A percentile compares a stretch with the other conserved stretches of the same genome.
phyloP scores from a whole-genome alignment of 2,329 filamentous ascomycete genomes.

The Lasiodiplodia theobromae region DNA sequence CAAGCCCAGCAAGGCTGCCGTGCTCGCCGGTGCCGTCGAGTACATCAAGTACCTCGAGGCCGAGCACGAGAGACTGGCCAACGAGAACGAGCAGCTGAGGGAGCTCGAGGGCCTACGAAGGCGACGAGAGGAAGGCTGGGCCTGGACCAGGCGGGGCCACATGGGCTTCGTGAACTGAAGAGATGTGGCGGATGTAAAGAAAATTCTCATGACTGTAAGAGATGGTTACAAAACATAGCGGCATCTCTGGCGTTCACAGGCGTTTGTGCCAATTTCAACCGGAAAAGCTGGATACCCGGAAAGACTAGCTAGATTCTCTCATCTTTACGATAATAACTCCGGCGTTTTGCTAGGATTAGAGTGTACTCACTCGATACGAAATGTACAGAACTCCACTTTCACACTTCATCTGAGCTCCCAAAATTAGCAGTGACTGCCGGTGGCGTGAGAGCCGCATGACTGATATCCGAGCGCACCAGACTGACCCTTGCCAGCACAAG shows the following conservation, averaged over 20 bases:
- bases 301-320: slow-evolving; percentile 23
- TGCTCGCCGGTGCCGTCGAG: slow-evolving; percentile 32
- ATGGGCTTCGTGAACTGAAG: slow-evolving; percentile 27
- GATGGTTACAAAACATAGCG: background rate
- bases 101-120: slow-evolving; percentile 29
- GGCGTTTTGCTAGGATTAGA: slow-evolving; percentile 16
- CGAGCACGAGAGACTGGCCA: slow-evolving; percentile 32
- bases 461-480: background rate
- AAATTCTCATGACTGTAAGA: slow-evolving; percentile 13
- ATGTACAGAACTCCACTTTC: slow-evolving; percentile 22
- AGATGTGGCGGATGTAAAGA: background rate
- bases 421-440: background rate
- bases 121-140: slow-evolving; percentile 27
- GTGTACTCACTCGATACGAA: slow-evolving; percentile 23
- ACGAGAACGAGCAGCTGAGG: slow-evolving; percentile 40
- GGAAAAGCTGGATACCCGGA: slow-evolving; percentile 28
- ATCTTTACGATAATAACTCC: slow-evolving; percentile 19
- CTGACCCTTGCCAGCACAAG: background rate
- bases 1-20: slow-evolving; percentile 35
- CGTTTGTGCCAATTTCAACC: slow-evolving; percentile 13
- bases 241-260: slow-evolving; percentile 23
- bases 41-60: slow-evolving; percentile 32
- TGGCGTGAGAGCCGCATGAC: slow-evolving; percentile 16
- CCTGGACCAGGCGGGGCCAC: slow-evolving; percentile 23
- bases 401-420: slow-evolving; percentile 8